phyloP scores from a whole-genome alignment of 129 eudicot genomes.

The Saussurea involucrata region DNA sequence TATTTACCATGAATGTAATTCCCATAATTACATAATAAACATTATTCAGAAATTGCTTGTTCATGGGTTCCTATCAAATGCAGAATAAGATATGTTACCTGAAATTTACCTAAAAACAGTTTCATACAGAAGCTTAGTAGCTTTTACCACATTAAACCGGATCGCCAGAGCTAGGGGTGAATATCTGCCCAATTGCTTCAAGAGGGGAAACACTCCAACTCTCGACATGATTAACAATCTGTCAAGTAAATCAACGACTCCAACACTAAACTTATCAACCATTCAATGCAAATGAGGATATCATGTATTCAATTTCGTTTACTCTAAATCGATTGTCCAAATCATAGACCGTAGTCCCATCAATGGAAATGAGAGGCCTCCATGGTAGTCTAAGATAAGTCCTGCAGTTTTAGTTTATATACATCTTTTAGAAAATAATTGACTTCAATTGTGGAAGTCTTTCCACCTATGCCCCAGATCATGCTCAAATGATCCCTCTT shows the following conservation, averaged over 20 bases:
- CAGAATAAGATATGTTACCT: not conserved
- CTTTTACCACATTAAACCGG: constrained; percentile 13
- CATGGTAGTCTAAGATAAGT: constrained; percentile 92
- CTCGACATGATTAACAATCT: constrained; percentile 86
- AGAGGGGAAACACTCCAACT: constrained; percentile 84
- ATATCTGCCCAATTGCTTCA: constrained; percentile 87
- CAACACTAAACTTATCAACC: not conserved
- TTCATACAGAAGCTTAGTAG: not conserved
- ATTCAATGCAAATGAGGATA: not conserved
- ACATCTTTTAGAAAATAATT: not conserved
- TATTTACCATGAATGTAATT: not conserved
- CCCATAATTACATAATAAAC: not conserved
- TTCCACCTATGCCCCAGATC: not conserved
- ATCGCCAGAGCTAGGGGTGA: constrained; percentile 47
- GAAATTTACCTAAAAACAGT: not conserved
- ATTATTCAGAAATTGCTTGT: not conserved
- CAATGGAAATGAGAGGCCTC: constrained; percentile 74
- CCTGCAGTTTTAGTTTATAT: constrained; percentile 40
- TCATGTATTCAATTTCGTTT: constrained; percentile 8
- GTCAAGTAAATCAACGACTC: constrained; percentile 20
- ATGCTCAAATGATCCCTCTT: not conserved
- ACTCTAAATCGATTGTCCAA: constrained; percentile 53
- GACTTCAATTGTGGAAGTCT: not conserved
- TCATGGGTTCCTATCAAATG: not conserved
- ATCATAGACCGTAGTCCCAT: constrained; percentile 78